Evolutionary conservation across 306 rosid genomes (phyloP), one percentile per base, ranked within the genome.

Genomic region (Astragalus glycyphyllos): DNA sequence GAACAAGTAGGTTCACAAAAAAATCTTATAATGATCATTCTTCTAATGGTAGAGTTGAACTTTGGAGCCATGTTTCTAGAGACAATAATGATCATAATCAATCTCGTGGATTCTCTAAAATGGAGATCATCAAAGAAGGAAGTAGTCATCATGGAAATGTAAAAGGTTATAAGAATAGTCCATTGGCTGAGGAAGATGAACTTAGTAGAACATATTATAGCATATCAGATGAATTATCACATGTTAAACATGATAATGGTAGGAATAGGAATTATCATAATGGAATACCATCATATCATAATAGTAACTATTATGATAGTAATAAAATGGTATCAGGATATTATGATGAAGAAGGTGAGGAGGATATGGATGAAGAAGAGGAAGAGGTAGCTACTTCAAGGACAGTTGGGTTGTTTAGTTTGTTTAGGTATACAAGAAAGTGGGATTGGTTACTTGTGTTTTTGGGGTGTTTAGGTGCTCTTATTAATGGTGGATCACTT

Each of bases 401-500:
- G 77, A 71, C 88, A 41, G 81, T 90, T 50, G 96, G 96, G 49
- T 40, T 93, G 69, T 73, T 93, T 0, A 77, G 90, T 72, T 80
- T 93, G 90, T 93, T 93, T 66, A 93, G 78, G 83, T 90, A 93
- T 65, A 84, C 96, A 59, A 84, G 90, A 20, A 90, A 82, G 79
- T 81, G 78, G 92, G 97, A 93, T 77, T 75, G 83, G 66, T 58
- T 88, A 65, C 87, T 93, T n/a, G 86, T 93, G 68, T 53, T 90
- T 50, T 59, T 93, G 74, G 98, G 98, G 0, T 88, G 98, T 73
- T n/a, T 90, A 34, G 98, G 97, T 54, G 96, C 97, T 38, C 82
- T 90, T 53, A 83, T 93, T 37, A 88, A 93, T 77, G 96, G 98
- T 14, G 98, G 97, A 11, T 83, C 98, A 68, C 97, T 90, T 73